Conservation (phyloP, 2,329 filamentous ascomycete genomes). For the Alternaria incomplexa region DNA sequence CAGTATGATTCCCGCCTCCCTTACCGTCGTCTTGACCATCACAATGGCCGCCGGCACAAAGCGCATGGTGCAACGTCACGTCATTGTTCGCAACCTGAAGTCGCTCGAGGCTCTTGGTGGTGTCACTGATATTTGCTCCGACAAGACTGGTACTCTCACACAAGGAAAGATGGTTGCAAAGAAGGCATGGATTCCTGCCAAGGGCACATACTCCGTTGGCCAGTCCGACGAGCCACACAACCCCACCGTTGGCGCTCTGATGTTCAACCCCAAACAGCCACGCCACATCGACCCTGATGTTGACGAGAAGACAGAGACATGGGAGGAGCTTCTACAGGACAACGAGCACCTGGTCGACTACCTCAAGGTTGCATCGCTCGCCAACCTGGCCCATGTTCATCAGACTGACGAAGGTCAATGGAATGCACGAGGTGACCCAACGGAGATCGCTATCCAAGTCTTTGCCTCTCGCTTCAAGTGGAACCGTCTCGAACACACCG, state of each 20-base stretch:
- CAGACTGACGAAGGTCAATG: constrained; percentile 19
- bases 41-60: constrained; percentile 49
- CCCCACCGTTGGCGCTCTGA: constrained; percentile 40
- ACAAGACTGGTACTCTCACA: constrained; percentile 43
- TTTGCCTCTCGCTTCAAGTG: constrained; percentile 72
- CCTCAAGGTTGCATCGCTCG: constrained; percentile 45
- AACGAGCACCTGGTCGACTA: constrained; percentile 39
- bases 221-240: constrained; percentile 37
- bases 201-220: constrained; percentile 42
- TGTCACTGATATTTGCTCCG: constrained; percentile 45
- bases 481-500: constrained; percentile 21
- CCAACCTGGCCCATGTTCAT: constrained; percentile 20
- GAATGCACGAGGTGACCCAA: constrained; percentile 51
- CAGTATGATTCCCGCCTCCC: constrained; percentile 45
- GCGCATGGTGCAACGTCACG: constrained; percentile 43
- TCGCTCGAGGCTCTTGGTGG: constrained; percentile 46
- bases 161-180: constrained; percentile 46
- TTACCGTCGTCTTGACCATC: constrained; percentile 47
- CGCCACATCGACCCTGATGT: constrained; percentile 38
- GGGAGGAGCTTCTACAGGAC: constrained; percentile 34
- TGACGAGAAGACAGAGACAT: constrained; percentile 28
- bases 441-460: constrained; percentile 76
- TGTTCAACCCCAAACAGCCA: constrained; percentile 30
- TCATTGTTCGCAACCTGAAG: constrained; percentile 46
- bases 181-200: constrained; percentile 43